phyloP scores from a whole-genome alignment of 169 alveolate genomes.

The Plasmodium cynomolgi region DNA sequence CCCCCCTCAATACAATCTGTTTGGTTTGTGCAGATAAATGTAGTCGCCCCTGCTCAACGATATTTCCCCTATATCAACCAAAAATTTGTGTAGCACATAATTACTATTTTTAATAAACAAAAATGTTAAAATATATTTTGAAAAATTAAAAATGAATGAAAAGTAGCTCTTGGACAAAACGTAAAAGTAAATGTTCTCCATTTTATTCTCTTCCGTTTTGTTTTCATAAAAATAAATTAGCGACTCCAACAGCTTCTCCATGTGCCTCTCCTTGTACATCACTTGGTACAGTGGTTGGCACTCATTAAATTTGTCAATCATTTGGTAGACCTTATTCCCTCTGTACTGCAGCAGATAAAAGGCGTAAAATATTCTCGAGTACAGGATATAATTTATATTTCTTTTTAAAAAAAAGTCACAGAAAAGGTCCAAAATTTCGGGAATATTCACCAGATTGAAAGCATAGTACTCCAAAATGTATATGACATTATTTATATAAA shows the following conservation, averaged over 20 bases:
- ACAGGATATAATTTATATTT: conserved; percentile 52
- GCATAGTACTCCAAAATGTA: conserved; percentile 74
- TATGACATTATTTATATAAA: conserved; percentile 67
- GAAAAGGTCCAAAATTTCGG: conserved; percentile 22
- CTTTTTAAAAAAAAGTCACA: conserved; percentile 64
- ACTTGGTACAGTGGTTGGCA: conserved; percentile 42
- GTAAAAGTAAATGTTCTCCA: conserved; percentile 40
- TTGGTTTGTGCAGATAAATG: conserved; percentile 58
- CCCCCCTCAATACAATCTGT: conserved; percentile 8
- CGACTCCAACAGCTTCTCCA: conserved; percentile 19
- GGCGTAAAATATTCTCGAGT: conserved; percentile 71
- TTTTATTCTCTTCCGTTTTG: conserved; percentile 7
- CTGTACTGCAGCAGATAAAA: conserved; percentile 45
- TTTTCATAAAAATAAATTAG: conserved; percentile 59
- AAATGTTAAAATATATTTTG: conserved; percentile 67
- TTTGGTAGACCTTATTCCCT: conserved; percentile 15
- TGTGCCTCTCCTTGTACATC: conserved; percentile 74
- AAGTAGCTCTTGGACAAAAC: conserved; percentile 51
- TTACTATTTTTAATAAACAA: conserved; percentile 61
- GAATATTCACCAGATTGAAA: conserved; percentile 34
- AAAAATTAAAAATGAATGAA: conserved; percentile 72
- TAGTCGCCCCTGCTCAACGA: neutral
- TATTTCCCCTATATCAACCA: conserved; percentile 18
- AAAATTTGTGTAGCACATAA: conserved; percentile 21
- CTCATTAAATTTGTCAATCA: conserved; percentile 36